Conservation (phyloP, 2,329 filamentous ascomycete species). For the Pseudocercospora pini-densiflorae region DNA sequence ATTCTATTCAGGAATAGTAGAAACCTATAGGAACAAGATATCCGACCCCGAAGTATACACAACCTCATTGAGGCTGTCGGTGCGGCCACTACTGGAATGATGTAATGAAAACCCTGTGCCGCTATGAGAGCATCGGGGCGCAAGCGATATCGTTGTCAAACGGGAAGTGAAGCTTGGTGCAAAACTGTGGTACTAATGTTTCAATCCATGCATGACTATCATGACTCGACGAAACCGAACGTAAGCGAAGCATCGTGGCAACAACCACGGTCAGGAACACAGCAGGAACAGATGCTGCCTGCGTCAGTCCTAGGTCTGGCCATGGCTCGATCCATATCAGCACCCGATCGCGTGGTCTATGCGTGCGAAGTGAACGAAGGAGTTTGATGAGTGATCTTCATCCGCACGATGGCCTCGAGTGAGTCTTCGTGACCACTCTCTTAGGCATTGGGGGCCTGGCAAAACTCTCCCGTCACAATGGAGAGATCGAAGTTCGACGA, state of each 20-base stretch:
- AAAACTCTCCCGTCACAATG: background rate
- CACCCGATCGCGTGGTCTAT: background rate
- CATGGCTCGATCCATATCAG: background rate
- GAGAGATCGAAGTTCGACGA: background rate
- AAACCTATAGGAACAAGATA: too few species aligned
- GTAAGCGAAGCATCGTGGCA: background rate
- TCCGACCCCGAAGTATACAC: too few species aligned
- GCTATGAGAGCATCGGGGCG: background rate
- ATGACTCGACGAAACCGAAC: slow-evolving; percentile 3
- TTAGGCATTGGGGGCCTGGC: background rate
- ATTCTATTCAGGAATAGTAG: too few species aligned
- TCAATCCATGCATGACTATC: background rate
- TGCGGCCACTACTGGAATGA: background rate
- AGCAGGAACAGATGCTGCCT: background rate
- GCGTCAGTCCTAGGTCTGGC: background rate
- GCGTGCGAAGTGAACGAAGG: background rate
- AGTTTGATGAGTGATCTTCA: background rate
- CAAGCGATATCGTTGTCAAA: background rate
- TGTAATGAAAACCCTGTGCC: too few species aligned
- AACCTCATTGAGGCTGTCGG: background rate
- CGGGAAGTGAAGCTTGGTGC: background rate
- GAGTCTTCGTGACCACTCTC: background rate
- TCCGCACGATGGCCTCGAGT: background rate
- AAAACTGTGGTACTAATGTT: background rate
- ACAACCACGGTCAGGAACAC: background rate